Conservation (phyloP, 345 rosid genomes). For the Eucalyptus cloeziana region DNA sequence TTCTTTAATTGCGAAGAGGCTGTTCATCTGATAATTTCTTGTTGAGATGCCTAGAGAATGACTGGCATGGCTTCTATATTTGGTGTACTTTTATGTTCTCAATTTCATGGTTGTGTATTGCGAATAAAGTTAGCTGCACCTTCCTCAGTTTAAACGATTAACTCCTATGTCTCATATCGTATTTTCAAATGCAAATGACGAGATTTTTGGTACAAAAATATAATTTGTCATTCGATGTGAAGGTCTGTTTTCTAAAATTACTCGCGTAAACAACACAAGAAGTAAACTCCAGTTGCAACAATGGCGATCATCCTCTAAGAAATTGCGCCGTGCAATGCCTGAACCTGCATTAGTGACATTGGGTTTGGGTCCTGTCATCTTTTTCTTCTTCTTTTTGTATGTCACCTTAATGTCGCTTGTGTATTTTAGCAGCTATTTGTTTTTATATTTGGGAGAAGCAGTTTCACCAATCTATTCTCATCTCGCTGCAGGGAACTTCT, state of each 20-base stretch:
- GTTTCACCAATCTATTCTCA: neutral
- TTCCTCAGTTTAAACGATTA: neutral
- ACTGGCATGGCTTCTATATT: neutral
- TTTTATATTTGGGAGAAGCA: neutral
- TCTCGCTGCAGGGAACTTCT: constrained; percentile 65
- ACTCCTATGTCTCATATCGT: neutral
- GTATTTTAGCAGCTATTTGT: neutral
- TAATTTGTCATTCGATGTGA: neutral
- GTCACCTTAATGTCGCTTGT: neutral
- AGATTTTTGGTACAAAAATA: neutral
- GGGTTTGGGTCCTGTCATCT: neutral
- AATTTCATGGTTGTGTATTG: neutral
- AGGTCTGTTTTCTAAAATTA: neutral
- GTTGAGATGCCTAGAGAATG: neutral
- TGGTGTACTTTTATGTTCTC: neutral
- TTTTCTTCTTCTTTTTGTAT: neutral
- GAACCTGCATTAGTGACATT: neutral
- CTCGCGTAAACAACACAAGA: neutral
- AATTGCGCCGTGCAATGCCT: neutral
- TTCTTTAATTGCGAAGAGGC: neutral
- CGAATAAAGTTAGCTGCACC: neutral
- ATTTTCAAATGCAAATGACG: neutral
- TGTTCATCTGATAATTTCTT: neutral
- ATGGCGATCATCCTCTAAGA: neutral
- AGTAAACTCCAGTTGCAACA: neutral